A percentile compares a stretch with the other conserved stretches of the same genome.
These are phyloP conservation scores for Albizia julibrissin DNA, from an alignment of 306 rosid genomes.

Conservation along the genomic window DNA sequence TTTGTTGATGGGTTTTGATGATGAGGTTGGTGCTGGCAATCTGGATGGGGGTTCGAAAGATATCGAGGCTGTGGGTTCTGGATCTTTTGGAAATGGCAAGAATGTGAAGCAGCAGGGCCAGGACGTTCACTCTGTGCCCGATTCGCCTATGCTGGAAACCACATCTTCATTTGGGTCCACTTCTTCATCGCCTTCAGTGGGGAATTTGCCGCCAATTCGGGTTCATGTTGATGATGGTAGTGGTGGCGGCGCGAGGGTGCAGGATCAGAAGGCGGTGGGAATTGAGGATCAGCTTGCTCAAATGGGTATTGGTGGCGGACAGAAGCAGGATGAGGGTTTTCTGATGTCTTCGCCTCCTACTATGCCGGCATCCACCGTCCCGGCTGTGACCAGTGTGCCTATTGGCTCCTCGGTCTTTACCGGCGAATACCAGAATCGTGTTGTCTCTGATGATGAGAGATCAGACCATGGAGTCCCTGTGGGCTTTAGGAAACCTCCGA, in stretches of 20 bases:
- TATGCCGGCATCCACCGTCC: constrained; percentile 44
- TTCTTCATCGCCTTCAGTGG: constrained; percentile 83
- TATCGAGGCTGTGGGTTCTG: constrained; percentile 48
- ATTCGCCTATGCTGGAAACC: constrained; percentile 91
- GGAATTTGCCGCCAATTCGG: constrained; percentile 89
- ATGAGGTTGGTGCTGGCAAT: constrained; percentile 49
- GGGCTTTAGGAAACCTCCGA: constrained; percentile 57
- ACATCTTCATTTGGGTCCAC: constrained; percentile 92
- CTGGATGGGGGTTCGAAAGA: constrained; percentile 57
- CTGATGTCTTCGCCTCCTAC: constrained; percentile 69
- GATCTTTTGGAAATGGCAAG: constrained; percentile 65
- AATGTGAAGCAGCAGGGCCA: constrained; percentile 63
- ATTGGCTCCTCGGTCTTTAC: constrained; percentile 35
- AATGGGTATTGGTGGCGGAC: constrained; percentile 54
- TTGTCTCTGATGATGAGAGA: constrained; percentile 83
- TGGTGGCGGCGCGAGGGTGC: constrained; percentile 53
- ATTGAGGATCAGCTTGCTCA: constrained; percentile 92
- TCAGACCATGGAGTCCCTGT: constrained; percentile 75
- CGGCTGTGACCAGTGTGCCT: constrained; percentile 43
- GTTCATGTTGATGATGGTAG: constrained; percentile 74
- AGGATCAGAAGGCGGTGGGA: constrained; percentile 78
- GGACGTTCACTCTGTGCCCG: constrained; percentile 95
- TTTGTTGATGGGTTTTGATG: constrained; percentile 79
- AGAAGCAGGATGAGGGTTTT: constrained; percentile 74
- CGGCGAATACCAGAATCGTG: constrained; percentile 63